Evolutionary conservation across 768 basidiomycete species (phyloP).

Genomic region (Gymnopilus dilepis): DNA sequence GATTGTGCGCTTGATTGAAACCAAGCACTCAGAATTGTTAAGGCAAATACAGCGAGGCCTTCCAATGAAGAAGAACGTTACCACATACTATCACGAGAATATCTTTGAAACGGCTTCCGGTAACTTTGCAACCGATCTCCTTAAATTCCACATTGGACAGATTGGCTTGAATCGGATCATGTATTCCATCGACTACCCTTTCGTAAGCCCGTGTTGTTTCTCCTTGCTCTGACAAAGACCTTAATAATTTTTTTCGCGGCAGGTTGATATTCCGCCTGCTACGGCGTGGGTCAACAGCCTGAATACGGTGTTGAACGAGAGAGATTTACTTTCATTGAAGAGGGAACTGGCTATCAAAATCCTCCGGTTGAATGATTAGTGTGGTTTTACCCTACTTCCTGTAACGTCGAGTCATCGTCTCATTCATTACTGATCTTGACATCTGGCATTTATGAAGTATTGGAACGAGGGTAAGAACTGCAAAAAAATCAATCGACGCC

Average conservation of each 20-base stretch:
- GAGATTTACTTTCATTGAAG: slow-evolving; percentile 31
- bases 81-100: slow-evolving; percentile 45
- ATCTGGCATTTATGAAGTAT: no score
- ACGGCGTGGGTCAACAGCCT: slow-evolving; percentile 33
- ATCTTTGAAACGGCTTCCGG: slow-evolving; percentile 47
- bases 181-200: slow-evolving; percentile 46
- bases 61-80: slow-evolving; percentile 42
- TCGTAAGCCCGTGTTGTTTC: slow-evolving; percentile 26
- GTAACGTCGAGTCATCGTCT: no score
- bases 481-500: no score
- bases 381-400: no score
- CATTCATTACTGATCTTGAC: no score
- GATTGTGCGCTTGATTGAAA: background rate
- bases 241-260: background rate
- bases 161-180: slow-evolving; percentile 47
- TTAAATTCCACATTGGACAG: slow-evolving; percentile 42
- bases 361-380: slow-evolving; percentile 32
- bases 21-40: slow-evolving; percentile 32
- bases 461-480: no score
- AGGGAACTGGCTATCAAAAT: slow-evolving; percentile 35
- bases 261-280: slow-evolving; percentile 30
- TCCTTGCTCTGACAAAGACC: background rate
- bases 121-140: slow-evolving; percentile 44
- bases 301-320: slow-evolving; percentile 19
- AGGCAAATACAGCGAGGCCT: slow-evolving; percentile 34